These are phyloP conservation scores for Rhododendron mucronatum DNA, from an alignment of 148 eudicot genomes.

Conservation along the genomic window DNA sequence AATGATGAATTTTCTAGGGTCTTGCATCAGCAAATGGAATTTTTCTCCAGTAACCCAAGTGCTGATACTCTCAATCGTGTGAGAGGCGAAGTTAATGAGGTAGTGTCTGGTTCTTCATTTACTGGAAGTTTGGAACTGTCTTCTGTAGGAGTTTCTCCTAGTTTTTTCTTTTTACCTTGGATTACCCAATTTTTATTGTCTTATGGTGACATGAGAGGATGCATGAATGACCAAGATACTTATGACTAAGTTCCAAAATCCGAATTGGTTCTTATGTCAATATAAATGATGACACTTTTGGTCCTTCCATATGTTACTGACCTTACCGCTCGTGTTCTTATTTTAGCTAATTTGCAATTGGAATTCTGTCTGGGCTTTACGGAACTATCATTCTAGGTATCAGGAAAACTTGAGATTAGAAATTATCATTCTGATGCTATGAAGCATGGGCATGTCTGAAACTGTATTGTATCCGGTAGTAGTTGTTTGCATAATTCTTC, in stretches of 20 bases:
- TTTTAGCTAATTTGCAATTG: background rate
- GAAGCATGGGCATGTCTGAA: background rate
- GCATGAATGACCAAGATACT: background rate
- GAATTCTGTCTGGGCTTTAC: background rate
- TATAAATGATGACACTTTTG: background rate
- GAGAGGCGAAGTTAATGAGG: slow-evolving; percentile 97
- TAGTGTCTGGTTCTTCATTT: slow-evolving; percentile 19
- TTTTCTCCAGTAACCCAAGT: slow-evolving; percentile 78
- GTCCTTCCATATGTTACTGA: background rate
- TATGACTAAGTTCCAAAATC: slow-evolving; percentile 4
- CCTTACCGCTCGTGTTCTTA: background rate
- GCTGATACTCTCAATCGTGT: slow-evolving; percentile 93
- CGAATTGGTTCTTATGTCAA: background rate
- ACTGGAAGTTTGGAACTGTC: background rate
- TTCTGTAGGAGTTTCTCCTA: background rate
- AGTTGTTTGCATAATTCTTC: background rate
- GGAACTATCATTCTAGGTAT: background rate
- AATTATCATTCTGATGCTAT: background rate
- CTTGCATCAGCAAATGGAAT: slow-evolving; percentile 81
- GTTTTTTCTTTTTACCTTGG: background rate
- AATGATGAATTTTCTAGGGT: slow-evolving; percentile 83
- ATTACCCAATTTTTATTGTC: background rate
- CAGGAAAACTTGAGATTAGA: background rate
- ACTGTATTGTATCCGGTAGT: background rate
- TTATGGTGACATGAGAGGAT: background rate